A percentile compares a stretch with the other conserved stretches of the same genome.
These are phyloP conservation scores for Vaccinium myrtillus DNA, from an alignment of 148 eudicot species.

Conservation along the genomic window DNA sequence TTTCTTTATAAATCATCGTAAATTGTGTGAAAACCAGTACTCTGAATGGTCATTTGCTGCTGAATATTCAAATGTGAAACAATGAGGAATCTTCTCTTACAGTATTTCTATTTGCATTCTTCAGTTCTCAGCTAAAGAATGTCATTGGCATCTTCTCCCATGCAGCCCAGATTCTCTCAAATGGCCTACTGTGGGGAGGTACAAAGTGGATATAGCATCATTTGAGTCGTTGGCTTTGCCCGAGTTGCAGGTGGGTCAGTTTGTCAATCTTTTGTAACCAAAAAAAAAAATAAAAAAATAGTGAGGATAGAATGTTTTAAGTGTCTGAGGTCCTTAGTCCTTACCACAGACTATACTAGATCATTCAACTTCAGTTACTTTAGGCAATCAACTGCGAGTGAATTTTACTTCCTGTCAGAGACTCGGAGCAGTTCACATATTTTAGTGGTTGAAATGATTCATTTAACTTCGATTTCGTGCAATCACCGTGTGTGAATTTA, in stretches of 20 bases:
- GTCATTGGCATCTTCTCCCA: not conserved
- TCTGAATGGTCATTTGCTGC: not conserved
- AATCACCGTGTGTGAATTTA: not conserved
- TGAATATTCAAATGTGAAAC: not conserved
- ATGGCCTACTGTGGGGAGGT: slow-evolving; percentile 92
- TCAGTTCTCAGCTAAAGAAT: not conserved
- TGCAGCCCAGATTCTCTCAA: slow-evolving; percentile 67
- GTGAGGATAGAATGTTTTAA: not conserved
- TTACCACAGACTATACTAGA: not conserved
- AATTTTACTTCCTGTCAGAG: not conserved
- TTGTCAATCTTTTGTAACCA: not conserved
- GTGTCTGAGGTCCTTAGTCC: not conserved
- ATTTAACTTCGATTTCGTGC: too few species aligned
- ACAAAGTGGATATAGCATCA: slow-evolving; percentile 75
- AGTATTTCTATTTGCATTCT: not conserved
- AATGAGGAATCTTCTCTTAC: not conserved
- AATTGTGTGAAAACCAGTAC: not conserved
- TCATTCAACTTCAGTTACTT: not conserved
- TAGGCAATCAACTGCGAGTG: not conserved
- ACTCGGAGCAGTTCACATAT: too few species aligned
- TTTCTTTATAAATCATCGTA: not conserved
- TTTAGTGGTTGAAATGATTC: too few species aligned
- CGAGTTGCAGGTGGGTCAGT: slow-evolving; percentile 67
- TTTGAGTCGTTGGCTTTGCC: slow-evolving; percentile 86
- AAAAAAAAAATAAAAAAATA: too few species aligned